Percentiles rank a stretch among this genome's conserved stretches.
These are phyloP conservation scores for Microcera coccophila DNA, from an alignment of 2,329 filamentous ascomycete species.

Conservation along the genomic window DNA sequence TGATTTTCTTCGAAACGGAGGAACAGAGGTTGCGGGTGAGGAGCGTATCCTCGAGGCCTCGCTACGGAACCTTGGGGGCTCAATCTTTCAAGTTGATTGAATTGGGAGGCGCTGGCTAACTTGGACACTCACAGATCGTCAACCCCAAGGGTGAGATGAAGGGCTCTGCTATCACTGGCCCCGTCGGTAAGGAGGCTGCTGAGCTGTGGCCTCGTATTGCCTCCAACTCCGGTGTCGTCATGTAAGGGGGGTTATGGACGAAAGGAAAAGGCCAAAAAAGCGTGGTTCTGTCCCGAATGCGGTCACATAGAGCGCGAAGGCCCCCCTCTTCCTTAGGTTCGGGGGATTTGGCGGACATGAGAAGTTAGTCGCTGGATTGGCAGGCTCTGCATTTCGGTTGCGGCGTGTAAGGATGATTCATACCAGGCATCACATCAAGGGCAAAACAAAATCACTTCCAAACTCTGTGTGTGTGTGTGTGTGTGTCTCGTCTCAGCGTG, in stretches of 20 bases:
- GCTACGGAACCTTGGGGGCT: too few species aligned
- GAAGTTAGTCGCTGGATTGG: slow-evolving; percentile 41
- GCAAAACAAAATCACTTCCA: slow-evolving; percentile 37
- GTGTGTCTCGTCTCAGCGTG: too few species aligned
- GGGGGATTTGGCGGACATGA: slow-evolving; percentile 17
- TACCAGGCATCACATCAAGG: slow-evolving; percentile 50
- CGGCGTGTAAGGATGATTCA: slow-evolving; percentile 52
- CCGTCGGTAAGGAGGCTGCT: slow-evolving; percentile 99
- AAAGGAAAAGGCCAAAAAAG: slow-evolving; percentile 30
- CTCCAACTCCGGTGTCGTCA: slow-evolving; percentile 99
- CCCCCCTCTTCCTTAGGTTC: slow-evolving; percentile 16
- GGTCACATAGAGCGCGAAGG: slow-evolving; percentile 33
- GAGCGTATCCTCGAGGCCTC: too few species aligned
- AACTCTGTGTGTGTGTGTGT: slow-evolving; percentile 10
- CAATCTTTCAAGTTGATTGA: too few species aligned
- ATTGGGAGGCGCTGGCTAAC: slow-evolving; percentile 37
- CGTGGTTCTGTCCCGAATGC: slow-evolving; percentile 32
- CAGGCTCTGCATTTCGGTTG: slow-evolving; percentile 52
- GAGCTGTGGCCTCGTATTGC: slow-evolving; percentile 99
- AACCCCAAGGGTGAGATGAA: slow-evolving; percentile 99
- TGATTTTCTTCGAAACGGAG: neutral
- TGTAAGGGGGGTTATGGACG: slow-evolving; percentile 63
- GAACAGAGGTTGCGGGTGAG: too few species aligned
- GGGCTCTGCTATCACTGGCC: slow-evolving; percentile 98
- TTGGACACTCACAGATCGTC: slow-evolving; percentile 66